A percentile compares a stretch with the other conserved stretches of the same genome.
Conservation (phyloP, 257 asterid species). For the Oldenlandia corymbosa region DNA sequence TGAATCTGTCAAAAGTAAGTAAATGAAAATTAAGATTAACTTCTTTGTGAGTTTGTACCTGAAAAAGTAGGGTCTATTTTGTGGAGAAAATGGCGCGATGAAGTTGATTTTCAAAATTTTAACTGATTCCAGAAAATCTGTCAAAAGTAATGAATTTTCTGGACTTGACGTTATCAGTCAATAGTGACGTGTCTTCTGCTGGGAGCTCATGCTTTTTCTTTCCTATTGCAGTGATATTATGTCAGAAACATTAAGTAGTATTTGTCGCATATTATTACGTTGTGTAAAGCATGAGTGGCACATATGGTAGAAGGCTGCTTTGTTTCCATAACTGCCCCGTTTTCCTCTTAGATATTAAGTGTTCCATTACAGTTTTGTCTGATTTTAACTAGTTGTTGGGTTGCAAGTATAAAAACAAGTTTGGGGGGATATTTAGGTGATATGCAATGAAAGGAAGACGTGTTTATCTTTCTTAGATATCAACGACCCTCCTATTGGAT, state of each 20-base stretch:
- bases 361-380: background rate
- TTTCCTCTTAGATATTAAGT: too few relatives aligned
- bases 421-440: background rate
- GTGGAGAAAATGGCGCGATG: too few relatives aligned
- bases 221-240: background rate
- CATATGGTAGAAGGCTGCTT: background rate
- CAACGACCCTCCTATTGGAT: constrained; percentile 15
- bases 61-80: too few relatives aligned
- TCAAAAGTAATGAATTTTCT: background rate
- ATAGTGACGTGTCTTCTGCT: background rate
- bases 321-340: background rate
- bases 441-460: too few relatives aligned
- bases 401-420: background rate
- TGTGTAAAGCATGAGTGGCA: background rate
- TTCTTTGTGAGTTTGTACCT: background rate
- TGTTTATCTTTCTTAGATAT: background rate
- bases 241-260: background rate
- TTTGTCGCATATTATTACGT: background rate
- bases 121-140: background rate
- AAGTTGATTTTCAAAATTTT: background rate
- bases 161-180: background rate
- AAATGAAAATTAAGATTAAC: background rate
- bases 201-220: too few relatives aligned
- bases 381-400: background rate
- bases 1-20: too few relatives aligned